Evolutionary conservation across 202 grass and related monocot species (phyloP), one percentile per base, ranked within the genome.

Genomic region (Digitaria exilis): DNA sequence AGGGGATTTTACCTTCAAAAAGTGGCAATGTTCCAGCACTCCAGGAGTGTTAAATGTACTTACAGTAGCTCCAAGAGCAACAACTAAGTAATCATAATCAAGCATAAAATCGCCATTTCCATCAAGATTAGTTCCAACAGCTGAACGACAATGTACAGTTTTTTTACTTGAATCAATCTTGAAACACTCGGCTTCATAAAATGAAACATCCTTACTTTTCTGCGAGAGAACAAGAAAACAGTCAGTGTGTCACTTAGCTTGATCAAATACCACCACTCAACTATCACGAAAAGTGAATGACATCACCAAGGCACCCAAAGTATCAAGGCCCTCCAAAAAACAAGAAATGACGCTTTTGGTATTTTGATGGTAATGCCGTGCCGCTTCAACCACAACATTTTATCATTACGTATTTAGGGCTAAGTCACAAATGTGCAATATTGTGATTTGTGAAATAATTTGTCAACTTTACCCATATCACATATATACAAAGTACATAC

Each of bases 21-120:
- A 94, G 73, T 90, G 69, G 86, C 96, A 96, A 83, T 98, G 56
- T 24, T 95, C 91, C 81, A 80, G 69, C 25, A 96, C 96, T 55
- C 96, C 93, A 75, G 93, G 96, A 65, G 96, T 98, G 80, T 93
- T 93, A 59, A 98, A 98, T 75, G 96, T 95, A 87, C 87, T 95
- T 52, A 90, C 82, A 73, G 81, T 82, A 39, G 91, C 96, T 67
- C 96, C 96, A 76, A 98, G 89, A 71, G 96, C 84, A 34, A 34
- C 32, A 34, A 34, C 2, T 4, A 34, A 34, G 32, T 34, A 34
- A 34, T 34, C 96, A 82, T 94, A 98, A 62, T 95, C 85, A 39
- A 98, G 70, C 70, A 87, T 69, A 85, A 98, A 98, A 81, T 98
- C 96, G 34, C 93, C 96, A 37, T 34, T 34, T 4, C 32, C 32